Evolutionary conservation across 1,284 basidiomycete genomes (phyloP), one percentile per base, ranked within the genome.

Genomic region (Hemileia vastatrix): DNA sequence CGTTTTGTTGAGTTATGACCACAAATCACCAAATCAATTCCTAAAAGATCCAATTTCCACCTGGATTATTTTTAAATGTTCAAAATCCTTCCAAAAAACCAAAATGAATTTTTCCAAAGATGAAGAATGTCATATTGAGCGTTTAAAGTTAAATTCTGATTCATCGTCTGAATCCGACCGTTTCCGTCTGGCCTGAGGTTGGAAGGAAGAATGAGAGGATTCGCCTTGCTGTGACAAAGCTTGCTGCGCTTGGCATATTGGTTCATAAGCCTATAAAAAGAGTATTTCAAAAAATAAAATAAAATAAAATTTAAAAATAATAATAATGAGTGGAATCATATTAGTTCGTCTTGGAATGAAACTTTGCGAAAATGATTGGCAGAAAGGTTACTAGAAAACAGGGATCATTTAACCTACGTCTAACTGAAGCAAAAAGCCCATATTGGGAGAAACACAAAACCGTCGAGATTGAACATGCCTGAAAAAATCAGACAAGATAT

Each of bases 281-380:
- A 51, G 49, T 69, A 24, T 33, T 18, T 31, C 15, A 19, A 27
- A 11, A 23, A 15, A 31, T 27, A 47, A 52, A 61, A 51, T 19
- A 50, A 24, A 63, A 15, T 31, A 6, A 11, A 27, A 40, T 21
- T 18, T 4, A 52, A 6, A 27, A 57, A 23, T 31, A 23, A 56
- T 18, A 45, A 24, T 4, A 3, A 53, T 13, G 21, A 4, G 2
- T 13, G 2, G 2, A 18, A 3, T 15, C 15, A 70, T 79, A 32
- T 64, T 86, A n/a, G 89, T 80, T 90, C 90, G 69, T 92, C 84
- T 74, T 93, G 90, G 4, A 85, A 86, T 67, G 89, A 76, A 77
- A 92, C 92, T 23, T 90, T 86, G 60, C 51, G 33, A 32, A 18
- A 53, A 18, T 21, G 27, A 45, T 44, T 24, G 6, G 9, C 6